These are phyloP conservation scores for Saraca asoca DNA, from an alignment of 331 rosid genomes.

Conservation along the genomic window DNA sequence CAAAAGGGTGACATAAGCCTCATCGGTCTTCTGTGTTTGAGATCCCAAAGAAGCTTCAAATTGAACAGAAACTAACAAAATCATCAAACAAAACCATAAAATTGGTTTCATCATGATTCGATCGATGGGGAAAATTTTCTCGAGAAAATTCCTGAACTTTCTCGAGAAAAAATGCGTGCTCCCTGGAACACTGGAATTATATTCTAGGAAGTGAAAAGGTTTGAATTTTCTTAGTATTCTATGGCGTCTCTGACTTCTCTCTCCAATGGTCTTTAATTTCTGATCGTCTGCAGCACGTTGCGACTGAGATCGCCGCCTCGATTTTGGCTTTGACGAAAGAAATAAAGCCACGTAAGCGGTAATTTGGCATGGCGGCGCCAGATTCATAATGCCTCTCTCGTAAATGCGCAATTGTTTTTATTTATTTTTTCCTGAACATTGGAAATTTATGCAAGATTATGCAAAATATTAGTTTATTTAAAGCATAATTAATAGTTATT, in stretches of 20 bases:
- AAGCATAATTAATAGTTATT: no score
- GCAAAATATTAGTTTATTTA: no score
- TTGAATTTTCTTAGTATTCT: slow-evolving; percentile 32
- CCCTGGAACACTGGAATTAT: background rate
- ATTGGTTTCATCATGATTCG: slow-evolving; percentile 46
- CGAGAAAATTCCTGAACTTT: slow-evolving; percentile 35
- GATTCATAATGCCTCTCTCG: no score
- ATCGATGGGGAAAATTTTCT: slow-evolving; percentile 6
- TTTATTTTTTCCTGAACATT: no score
- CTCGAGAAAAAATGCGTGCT: slow-evolving; percentile 33
- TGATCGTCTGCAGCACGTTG: slow-evolving; percentile 10
- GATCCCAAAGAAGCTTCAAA: slow-evolving; percentile 48
- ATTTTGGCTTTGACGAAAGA: background rate
- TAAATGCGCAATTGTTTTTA: no score
- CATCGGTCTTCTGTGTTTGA: slow-evolving; percentile 39
- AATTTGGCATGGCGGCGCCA: no score
- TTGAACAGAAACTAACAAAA: slow-evolving; percentile 43
- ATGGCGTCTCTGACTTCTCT: slow-evolving; percentile 27
- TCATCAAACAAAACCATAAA: slow-evolving; percentile 29
- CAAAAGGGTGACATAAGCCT: slow-evolving; percentile 89
- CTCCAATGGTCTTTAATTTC: slow-evolving; percentile 16
- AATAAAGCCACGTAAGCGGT: background rate
- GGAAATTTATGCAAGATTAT: no score
- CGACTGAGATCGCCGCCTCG: background rate
- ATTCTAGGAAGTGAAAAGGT: slow-evolving; percentile 27